A percentile compares a stretch with the other conserved stretches of the same genome.
Conservation (phyloP, 2,329 filamentous ascomycete genomes). For the Cyphellophora attinorum region DNA sequence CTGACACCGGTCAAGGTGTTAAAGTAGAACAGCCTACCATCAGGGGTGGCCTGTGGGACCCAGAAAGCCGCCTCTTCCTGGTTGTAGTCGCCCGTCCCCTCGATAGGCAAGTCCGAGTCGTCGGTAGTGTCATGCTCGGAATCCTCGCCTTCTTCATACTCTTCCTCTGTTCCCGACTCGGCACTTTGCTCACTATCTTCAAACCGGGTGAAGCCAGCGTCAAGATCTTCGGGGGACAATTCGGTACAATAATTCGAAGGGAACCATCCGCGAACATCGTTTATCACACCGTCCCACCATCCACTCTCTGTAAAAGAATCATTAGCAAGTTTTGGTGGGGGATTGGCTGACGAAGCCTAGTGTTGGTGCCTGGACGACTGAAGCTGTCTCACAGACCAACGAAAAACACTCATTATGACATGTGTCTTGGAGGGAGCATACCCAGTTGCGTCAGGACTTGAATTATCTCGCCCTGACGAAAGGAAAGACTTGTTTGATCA, state of each 20-base stretch:
- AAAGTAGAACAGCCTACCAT: conserved; percentile 92
- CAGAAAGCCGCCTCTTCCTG: conserved; percentile 91
- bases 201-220: conserved; percentile 43
- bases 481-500: conserved; percentile 92
- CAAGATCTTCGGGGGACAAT: conserved; percentile 65
- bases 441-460: conserved; percentile 95
- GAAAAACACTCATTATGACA: no score
- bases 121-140: conserved; percentile 59
- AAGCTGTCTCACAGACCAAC: no score
- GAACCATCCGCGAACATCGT: conserved; percentile 95
- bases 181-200: conserved; percentile 44
- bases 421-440: no score
- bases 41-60: conserved; percentile 93
- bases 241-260: conserved; percentile 97
- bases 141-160: conserved; percentile 57
- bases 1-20: conserved; percentile 95
- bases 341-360: no score
- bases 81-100: conserved; percentile 53
- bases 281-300: conserved; percentile 99
- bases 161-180: conserved; percentile 47
- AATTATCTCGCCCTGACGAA: conserved; percentile 93
- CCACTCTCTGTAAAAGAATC: no score
- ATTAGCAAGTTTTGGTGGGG: no score
- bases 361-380: no score
- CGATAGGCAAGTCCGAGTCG: conserved; percentile 54